Conservation (phyloP, 2,329 filamentous ascomycete genomes). For the Coccinonectria pachysandricola region DNA sequence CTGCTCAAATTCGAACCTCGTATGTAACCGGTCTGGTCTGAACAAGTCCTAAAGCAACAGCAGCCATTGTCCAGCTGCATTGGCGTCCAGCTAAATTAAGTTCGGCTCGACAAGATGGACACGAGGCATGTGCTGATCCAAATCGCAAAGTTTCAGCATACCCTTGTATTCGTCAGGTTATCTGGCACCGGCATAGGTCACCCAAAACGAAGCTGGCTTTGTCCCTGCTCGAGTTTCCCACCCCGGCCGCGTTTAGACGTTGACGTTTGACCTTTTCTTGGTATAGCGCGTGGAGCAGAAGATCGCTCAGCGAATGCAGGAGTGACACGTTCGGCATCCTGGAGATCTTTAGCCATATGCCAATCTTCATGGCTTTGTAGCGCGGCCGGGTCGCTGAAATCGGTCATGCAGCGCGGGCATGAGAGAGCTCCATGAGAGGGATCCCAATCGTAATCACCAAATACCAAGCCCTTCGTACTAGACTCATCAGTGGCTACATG, state of each 20-base stretch:
- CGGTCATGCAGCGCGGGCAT: constrained; percentile 57
- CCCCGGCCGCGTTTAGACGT: constrained; percentile 31
- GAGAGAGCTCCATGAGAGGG: constrained; percentile 15
- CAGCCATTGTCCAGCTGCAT: too few relatives aligned
- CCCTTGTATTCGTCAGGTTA: too few relatives aligned
- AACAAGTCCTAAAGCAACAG: too few relatives aligned
- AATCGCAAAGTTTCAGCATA: too few relatives aligned
- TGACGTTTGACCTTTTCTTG: constrained; percentile 23
- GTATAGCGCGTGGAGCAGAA: constrained; percentile 21
- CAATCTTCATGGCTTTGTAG: constrained; percentile 78
- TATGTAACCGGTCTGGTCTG: too few relatives aligned
- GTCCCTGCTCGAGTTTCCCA: constrained; percentile 42
- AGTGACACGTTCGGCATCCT: constrained; percentile 49
- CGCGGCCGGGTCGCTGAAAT: constrained; percentile 46
- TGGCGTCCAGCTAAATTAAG: too few relatives aligned
- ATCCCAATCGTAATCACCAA: not conserved
- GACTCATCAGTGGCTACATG: not conserved
- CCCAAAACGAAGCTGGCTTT: constrained; percentile 51
- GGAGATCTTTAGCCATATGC: constrained; percentile 85
- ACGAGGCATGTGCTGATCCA: too few relatives aligned
- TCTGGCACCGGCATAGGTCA: too few relatives aligned
- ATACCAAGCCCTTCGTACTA: not conserved
- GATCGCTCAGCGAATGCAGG: constrained; percentile 32
- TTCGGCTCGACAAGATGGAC: too few relatives aligned
- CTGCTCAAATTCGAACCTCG: too few relatives aligned